Percentiles rank a stretch among this genome's conserved stretches.
These are phyloP conservation scores for Acanthamoeba pearcei DNA, from an alignment of 208 protist genomes.

Conservation along the genomic window DNA sequence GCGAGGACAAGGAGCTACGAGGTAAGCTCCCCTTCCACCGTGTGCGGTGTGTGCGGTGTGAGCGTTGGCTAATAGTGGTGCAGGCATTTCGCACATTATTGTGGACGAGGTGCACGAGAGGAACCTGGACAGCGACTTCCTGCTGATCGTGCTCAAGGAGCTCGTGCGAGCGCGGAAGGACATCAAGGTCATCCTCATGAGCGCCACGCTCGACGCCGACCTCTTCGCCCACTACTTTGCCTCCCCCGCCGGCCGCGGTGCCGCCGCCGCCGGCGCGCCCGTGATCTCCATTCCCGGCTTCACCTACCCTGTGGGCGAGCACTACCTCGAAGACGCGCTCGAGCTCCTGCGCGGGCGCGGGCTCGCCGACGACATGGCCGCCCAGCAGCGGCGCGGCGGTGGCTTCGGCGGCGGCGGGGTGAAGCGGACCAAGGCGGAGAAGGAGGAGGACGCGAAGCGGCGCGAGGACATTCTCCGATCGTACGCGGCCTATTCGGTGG, in stretches of 20 bases:
- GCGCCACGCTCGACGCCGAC: conserved; percentile 87
- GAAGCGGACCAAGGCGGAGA: conserved; percentile 53
- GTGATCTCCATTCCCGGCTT: conserved; percentile 56
- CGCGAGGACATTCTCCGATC: not conserved
- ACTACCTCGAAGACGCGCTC: conserved; percentile 33
- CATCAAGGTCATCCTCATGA: conserved; percentile 89
- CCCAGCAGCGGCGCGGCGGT: not conserved
- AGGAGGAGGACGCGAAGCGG: conserved; percentile 67
- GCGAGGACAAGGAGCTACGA: conserved; percentile 25
- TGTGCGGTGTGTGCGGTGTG: too few species aligned
- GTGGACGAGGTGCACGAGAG: conserved; percentile 86
- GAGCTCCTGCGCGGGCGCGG: conserved; percentile 34
- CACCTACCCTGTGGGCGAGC: conserved; percentile 25
- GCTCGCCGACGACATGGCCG: not conserved
- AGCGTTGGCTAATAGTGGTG: too few species aligned
- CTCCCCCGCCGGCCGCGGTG: too few species aligned
- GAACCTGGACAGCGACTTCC: conserved; percentile 83
- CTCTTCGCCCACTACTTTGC: conserved; percentile 84
- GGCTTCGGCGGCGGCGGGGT: not conserved
- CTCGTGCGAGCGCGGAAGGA: conserved; percentile 80
- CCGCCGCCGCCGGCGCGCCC: not conserved
- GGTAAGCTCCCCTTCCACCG: not conserved
- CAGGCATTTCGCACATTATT: conserved; percentile 77
- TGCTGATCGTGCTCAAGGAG: conserved; percentile 84
- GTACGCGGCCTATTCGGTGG: not conserved